Evolutionary conservation across 768 basidiomycete genomes (phyloP), one percentile per base, ranked within the genome.

Genomic region (Boletus coccyginus): DNA sequence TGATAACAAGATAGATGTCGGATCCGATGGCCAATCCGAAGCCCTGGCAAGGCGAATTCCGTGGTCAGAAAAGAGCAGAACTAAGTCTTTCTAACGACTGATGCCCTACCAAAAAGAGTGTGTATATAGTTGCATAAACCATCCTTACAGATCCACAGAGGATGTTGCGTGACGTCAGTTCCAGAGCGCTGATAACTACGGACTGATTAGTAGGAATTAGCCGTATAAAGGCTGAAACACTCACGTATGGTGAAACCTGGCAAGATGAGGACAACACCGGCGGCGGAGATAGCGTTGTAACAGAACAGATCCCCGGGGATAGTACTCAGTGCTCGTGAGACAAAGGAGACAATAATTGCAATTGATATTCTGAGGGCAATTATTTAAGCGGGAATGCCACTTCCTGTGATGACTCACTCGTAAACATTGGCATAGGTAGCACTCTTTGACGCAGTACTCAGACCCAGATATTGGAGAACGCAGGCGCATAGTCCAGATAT

Each of bases 391-490:
- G 31, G 41, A 24, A 52, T 24, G 12, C 24, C n/a, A n/a, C 3
- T 8, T 49, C 39, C n/a, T 14, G 10, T 38, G 44, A 33, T 7
- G 24, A 77, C 92, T 70, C 69, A 94, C 94, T 96, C 94, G 66
- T 94, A 96, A 55, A 95, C 92, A 65, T 93, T 95, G n/a, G 92
- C 92, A 71, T 94, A 95, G 74, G 92, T 88, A 1, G 90, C 81
- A 62, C 88, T 94, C 73, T 90, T 92, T 61, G 86, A 82, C 5
- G 93, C 92, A 10, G 90, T 85, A 65, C 86, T 87, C 46, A 94
- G 75, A 38, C 92, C 90, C 43, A 94, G 77, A 69, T 88, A 92
- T 64, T 91, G 88, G 48, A 95, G 75, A 48, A 85, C 69, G 55
- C 81, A 81, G 11, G 86, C 86, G 52, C 84, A 88, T 1, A 76